A percentile compares a stretch with the other conserved stretches of the same genome.
Evolutionary conservation across 179 eudicot genomes (phyloP).

Genomic region (Silene vulgaris): DNA sequence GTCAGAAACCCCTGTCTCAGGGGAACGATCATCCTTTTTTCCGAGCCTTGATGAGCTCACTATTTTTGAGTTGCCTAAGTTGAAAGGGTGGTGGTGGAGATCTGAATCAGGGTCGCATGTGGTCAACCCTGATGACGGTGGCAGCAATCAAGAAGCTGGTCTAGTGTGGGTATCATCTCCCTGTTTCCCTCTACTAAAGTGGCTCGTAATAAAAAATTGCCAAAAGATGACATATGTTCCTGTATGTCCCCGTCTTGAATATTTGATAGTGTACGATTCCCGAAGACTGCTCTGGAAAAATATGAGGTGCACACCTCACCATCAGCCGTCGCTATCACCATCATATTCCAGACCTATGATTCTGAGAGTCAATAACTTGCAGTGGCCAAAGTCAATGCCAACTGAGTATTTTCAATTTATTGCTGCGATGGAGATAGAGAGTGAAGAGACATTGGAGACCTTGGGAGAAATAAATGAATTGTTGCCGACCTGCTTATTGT

Average conservation of each 20-base stretch:
- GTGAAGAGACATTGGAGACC: not conserved
- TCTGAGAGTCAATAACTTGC: not conserved
- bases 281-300: not conserved
- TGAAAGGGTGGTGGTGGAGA: conserved; percentile 23
- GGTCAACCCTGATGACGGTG: no score
- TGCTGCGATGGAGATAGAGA: not conserved
- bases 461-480: not conserved
- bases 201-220: not conserved
- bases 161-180: conserved; percentile 7
- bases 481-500: not conserved
- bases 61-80: not conserved
- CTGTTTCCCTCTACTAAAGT: not conserved
- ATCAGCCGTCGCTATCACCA: not conserved
- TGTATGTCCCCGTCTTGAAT: conserved; percentile 2
- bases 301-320: not conserved
- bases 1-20: not conserved
- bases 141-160: no score
- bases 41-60: conserved; percentile 14
- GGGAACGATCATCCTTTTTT: not conserved
- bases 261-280: not conserved
- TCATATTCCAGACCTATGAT: not conserved
- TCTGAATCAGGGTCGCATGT: not conserved
- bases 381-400: not conserved
- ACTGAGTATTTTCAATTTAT: not conserved
- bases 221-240: not conserved